A percentile compares a stretch with the other conserved stretches of the same genome.
phyloP scores from a whole-genome alignment of 2,329 filamentous ascomycete genomes.

The Trichoderma sp. region DNA sequence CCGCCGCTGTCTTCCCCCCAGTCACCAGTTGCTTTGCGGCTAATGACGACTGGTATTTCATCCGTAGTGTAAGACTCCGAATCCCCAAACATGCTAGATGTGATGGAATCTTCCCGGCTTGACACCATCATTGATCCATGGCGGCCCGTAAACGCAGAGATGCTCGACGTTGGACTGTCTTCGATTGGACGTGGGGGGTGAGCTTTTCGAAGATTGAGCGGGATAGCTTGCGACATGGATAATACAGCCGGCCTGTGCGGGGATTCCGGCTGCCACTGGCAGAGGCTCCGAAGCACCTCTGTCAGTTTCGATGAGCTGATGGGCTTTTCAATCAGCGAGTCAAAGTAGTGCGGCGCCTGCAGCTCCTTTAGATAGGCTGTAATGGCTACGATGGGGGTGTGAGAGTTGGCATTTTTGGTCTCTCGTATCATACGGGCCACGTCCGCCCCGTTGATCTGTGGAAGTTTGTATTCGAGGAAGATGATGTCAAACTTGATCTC shows the following conservation, averaged over 20 bases:
- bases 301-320: slow-evolving; percentile 88
- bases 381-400: slow-evolving; percentile 93
- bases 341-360: slow-evolving; percentile 91
- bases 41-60: slow-evolving; percentile 72
- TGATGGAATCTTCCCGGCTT: slow-evolving; percentile 84
- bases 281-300: slow-evolving; percentile 81
- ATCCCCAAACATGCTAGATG: slow-evolving; percentile 84
- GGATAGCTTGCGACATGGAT: slow-evolving; percentile 55
- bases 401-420: slow-evolving; percentile 89
- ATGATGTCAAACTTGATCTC: slow-evolving; percentile 99
- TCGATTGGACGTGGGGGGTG: slow-evolving; percentile 53
- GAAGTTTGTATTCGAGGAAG: slow-evolving; percentile 94
- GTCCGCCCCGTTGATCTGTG: slow-evolving; percentile 91
- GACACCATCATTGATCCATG: slow-evolving; percentile 76
- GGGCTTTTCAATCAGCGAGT: slow-evolving; percentile 92
- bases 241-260: slow-evolving; percentile 43
- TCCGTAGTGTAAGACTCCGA: slow-evolving; percentile 75
- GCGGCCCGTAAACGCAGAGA: slow-evolving; percentile 65
- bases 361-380: slow-evolving; percentile 98
- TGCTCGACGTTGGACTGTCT: slow-evolving; percentile 80
- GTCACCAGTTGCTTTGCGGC: slow-evolving; percentile 69
- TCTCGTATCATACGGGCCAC: slow-evolving; percentile 97
- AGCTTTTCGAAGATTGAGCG: slow-evolving; percentile 63
- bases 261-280: slow-evolving; percentile 84
- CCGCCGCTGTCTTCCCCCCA: slow-evolving; percentile 77